Base-by-base conservation (phyloP, 345 rosid genomes). In the Linum trigynum region DNA sequence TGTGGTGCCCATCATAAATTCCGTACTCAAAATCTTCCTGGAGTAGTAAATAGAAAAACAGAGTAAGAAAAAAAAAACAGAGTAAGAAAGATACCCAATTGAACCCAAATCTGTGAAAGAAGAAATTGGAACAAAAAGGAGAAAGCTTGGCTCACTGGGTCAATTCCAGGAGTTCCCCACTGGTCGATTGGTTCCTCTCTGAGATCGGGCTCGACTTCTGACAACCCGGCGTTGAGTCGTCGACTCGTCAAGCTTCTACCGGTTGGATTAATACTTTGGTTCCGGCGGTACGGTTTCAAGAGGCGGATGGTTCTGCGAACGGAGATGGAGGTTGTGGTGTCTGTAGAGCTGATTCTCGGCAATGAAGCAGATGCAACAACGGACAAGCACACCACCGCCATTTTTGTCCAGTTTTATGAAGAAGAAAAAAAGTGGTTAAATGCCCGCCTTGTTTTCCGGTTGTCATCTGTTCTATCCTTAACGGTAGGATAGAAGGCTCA, bases 11-110 rank as follows among this genome's bases (percentile, higher is more conserved):
- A 73, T 91, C 98, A 53, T 80, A 86, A 57, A 82, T 73, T 2
- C 98, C 96, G 68, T 81, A 91, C 64, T 76, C 58, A 41, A 91
- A 91, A 76, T 91, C 96, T 15, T 91, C 98, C 96, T 91, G 67
- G 15, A 51, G 61, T 57, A 70, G 48, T 61, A 48, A 36, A 57
- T 17, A 5, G 14, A 45, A 37, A 58, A 38, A 39, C 51, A 59
- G 43, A 2, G 6, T 10, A 61, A 62, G 15, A n/a, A 57, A 64
- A 39, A 23, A 23, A 23, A 23, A 23, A 23, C 63, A 56, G 16
- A 57, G 2, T 8, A 39, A 37, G 5, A 16, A n/a, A 40, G 41
- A 14, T 39, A 58, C 43, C 35, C 16, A 42, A 2, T 3, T 51
- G 38, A 42, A 32, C 3, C 42, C 51, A 32, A 1, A 50, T 50